Evolutionary conservation across 805 yeast genomes (phyloP).

Genomic region (Lachancea cidri): DNA sequence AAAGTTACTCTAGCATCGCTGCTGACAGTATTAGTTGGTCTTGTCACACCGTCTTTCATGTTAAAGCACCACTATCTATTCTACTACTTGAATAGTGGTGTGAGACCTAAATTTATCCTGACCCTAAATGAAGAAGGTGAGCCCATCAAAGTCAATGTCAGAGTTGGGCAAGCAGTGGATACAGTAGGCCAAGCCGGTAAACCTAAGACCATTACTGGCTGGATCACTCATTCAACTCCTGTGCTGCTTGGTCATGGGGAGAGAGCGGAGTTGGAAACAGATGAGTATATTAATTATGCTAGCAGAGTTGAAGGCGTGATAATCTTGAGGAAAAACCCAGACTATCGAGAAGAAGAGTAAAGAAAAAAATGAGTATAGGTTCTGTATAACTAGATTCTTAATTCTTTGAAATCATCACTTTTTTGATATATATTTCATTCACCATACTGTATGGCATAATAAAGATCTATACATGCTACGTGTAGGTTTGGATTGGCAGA

Average conservation of each 20-base stretch:
- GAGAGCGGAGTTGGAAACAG: slow-evolving; percentile 88
- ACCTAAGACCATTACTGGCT: slow-evolving; percentile 97
- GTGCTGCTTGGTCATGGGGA: slow-evolving; percentile 91
- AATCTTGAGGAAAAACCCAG: slow-evolving; percentile 86
- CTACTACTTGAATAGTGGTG: slow-evolving; percentile 80
- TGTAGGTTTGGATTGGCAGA: neutral
- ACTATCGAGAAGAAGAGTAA: slow-evolving; percentile 57
- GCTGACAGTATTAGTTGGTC: slow-evolving; percentile 74
- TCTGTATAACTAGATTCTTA: neutral
- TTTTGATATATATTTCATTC: neutral
- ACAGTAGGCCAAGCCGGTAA: slow-evolving; percentile 99
- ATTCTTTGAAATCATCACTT: neutral
- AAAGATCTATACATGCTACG: neutral
- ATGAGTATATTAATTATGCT: slow-evolving; percentile 80
- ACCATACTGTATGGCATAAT: neutral
- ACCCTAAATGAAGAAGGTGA: slow-evolving; percentile 89
- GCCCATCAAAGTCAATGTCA: slow-evolving; percentile 90
- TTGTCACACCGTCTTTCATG: slow-evolving; percentile 83
- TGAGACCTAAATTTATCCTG: slow-evolving; percentile 87
- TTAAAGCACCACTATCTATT: slow-evolving; percentile 78
- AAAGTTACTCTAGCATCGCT: slow-evolving; percentile 88
- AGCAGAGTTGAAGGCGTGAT: slow-evolving; percentile 89
- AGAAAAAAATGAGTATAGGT: neutral
- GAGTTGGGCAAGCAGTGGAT: slow-evolving; percentile 99
- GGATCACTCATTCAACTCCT: slow-evolving; percentile 99